Percentiles rank a stretch among this genome's conserved stretches.
Evolutionary conservation across 371 early-diverging fungal species (phyloP).

Genomic region (Mortierella sp.): DNA sequence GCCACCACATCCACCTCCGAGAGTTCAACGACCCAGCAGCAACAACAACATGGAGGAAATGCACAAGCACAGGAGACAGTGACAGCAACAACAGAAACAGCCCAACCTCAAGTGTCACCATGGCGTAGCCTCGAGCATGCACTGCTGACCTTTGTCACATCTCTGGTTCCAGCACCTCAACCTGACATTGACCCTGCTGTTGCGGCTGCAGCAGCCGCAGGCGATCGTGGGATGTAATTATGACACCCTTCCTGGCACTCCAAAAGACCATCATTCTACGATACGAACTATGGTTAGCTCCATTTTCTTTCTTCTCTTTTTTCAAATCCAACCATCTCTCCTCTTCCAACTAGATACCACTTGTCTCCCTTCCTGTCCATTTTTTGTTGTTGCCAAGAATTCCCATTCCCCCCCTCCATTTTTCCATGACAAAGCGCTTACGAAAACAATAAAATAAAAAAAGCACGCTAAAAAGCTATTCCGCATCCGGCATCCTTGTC

Average conservation of each 20-base stretch:
- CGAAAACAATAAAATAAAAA: not conserved
- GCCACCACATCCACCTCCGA: constrained; percentile 3
- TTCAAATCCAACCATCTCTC: not conserved
- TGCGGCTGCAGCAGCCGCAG: constrained; percentile 41
- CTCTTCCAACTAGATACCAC: not conserved
- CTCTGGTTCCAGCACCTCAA: constrained; percentile 49
- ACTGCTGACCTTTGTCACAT: constrained; percentile 53
- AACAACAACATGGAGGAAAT: not conserved
- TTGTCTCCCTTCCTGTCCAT: not conserved
- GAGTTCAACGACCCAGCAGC: not conserved
- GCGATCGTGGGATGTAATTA: constrained; percentile 46
- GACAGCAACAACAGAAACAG: not conserved
- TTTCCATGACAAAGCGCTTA: not conserved
- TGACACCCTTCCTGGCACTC: not conserved
- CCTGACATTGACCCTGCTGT: constrained; percentile 55
- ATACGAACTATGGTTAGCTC: not conserved
- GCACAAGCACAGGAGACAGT: not conserved
- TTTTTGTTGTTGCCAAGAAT: not conserved
- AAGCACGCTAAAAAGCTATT: not conserved
- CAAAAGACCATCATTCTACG: not conserved
- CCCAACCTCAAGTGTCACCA: constrained; percentile 36
- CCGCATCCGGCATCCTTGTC: not conserved
- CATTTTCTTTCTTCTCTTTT: not conserved
- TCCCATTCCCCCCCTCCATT: not conserved
- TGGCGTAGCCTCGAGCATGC: constrained; percentile 54